phyloP scores from a whole-genome alignment of 2,329 filamentous ascomycete species.

The Colletotrichum acutatum region DNA sequence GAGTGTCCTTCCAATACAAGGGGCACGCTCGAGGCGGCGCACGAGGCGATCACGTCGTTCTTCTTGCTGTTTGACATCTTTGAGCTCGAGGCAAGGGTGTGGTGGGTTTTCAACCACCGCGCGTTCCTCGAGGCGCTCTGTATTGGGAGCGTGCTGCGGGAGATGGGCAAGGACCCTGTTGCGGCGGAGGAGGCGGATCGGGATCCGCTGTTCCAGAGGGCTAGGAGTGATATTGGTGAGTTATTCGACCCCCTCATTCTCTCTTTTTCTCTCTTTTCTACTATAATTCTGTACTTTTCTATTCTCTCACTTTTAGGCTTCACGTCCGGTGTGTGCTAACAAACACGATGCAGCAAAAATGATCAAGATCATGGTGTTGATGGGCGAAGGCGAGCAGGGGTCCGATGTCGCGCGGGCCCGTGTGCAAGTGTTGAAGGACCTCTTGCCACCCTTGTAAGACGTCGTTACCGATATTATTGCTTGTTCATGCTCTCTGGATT shows the following conservation, averaged over 20 bases:
- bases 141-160: constrained; percentile 70
- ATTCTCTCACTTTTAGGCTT: neutral
- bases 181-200: constrained; percentile 57
- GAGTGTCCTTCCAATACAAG: constrained; percentile 74
- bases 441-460: constrained; percentile 45
- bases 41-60: constrained; percentile 79
- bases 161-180: constrained; percentile 58
- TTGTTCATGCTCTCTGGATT: neutral
- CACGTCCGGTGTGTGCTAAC: constrained; percentile 3
- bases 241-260: constrained; percentile 19
- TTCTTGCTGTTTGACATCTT: constrained; percentile 78
- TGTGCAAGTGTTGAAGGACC: constrained; percentile 68
- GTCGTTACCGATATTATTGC: neutral
- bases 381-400: constrained; percentile 65
- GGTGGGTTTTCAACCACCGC: constrained; percentile 87
- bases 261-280: too few relatives aligned
- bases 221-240: constrained; percentile 70
- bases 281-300: too few relatives aligned
- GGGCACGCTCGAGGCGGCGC: constrained; percentile 78
- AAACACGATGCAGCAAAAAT: constrained; percentile 59
- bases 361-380: constrained; percentile 72
- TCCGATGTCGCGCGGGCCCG: constrained; percentile 69
- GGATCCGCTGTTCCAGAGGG: constrained; percentile 70
- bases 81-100: constrained; percentile 78
- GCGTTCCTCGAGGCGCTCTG: constrained; percentile 82